These are phyloP conservation scores for Lupinus albus DNA, from an alignment of 306 rosid species.

Conservation along the genomic window DNA sequence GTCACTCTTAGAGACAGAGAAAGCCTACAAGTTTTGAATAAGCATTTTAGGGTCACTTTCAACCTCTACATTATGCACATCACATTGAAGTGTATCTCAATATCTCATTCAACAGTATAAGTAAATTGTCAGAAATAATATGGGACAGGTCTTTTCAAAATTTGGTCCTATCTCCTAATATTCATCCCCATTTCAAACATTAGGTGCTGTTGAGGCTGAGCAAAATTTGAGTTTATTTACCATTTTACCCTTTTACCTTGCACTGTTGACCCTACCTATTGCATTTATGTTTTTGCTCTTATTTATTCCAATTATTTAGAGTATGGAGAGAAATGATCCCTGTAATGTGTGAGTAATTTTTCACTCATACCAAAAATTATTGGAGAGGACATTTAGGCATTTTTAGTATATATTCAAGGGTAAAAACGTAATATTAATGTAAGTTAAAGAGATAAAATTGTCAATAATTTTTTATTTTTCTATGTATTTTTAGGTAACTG, in stretches of 20 bases:
- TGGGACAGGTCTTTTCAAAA: conserved; percentile 48
- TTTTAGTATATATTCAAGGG: no score
- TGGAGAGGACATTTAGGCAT: no score
- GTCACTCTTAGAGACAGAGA: conserved; percentile 4
- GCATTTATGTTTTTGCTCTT: background rate
- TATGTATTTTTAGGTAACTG: no score
- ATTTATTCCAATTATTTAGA: no score
- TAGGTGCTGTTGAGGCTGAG: background rate
- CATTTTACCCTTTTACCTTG: conserved; percentile 16
- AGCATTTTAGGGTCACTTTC: conserved; percentile 45
- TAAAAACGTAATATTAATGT: no score
- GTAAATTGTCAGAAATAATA: conserved; percentile 34
- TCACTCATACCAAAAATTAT: no score
- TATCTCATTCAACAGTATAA: conserved; percentile 2
- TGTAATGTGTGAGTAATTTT: no score
- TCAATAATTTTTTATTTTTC: no score
- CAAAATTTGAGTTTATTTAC: conserved; percentile 19
- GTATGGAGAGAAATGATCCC: no score
- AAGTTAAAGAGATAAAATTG: no score
- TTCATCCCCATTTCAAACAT: conserved; percentile 42
- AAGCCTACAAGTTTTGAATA: conserved; percentile 36
- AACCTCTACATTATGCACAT: conserved; percentile 38
- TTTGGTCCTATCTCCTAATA: conserved; percentile 36
- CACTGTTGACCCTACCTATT: no score
- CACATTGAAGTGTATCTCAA: conserved; percentile 46